These are phyloP conservation scores for Saksenaea vasiformis DNA, from an alignment of 371 early-diverging fungal species.

Conservation along the genomic window DNA sequence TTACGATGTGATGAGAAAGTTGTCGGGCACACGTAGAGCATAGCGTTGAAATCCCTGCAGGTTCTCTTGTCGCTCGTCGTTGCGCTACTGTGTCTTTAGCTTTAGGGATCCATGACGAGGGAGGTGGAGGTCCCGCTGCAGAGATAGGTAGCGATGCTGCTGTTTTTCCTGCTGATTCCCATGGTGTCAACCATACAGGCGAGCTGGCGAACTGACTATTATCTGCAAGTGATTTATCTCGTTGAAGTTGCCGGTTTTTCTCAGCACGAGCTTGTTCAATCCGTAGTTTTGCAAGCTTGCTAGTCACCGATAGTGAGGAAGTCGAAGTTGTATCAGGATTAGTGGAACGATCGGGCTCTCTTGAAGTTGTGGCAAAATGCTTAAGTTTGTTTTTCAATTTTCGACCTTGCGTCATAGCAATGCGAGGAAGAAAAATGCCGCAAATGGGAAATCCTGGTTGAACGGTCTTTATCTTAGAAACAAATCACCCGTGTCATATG, in stretches of 20 bases:
- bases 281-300: slow-evolving; percentile 6
- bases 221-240: neutral
- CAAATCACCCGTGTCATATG: neutral
- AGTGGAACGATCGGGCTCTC: neutral
- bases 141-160: neutral
- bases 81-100: neutral
- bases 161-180: neutral
- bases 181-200: neutral
- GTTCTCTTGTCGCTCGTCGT: neutral
- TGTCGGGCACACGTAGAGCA: neutral
- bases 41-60: neutral
- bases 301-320: slow-evolving; percentile 3
- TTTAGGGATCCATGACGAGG: neutral
- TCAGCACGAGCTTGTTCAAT: slow-evolving; percentile 14
- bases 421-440: neutral
- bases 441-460: neutral
- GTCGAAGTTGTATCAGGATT: neutral
- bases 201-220: neutral
- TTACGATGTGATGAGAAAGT: neutral
- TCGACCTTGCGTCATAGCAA: neutral
- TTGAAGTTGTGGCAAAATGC: neutral
- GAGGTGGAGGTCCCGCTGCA: neutral
- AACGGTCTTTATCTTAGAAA: neutral
- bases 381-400: neutral
- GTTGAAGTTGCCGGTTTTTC: slow-evolving; percentile 2